phyloP scores from a whole-genome alignment of 106 monocot species.

The Ottelia alismoides region DNA sequence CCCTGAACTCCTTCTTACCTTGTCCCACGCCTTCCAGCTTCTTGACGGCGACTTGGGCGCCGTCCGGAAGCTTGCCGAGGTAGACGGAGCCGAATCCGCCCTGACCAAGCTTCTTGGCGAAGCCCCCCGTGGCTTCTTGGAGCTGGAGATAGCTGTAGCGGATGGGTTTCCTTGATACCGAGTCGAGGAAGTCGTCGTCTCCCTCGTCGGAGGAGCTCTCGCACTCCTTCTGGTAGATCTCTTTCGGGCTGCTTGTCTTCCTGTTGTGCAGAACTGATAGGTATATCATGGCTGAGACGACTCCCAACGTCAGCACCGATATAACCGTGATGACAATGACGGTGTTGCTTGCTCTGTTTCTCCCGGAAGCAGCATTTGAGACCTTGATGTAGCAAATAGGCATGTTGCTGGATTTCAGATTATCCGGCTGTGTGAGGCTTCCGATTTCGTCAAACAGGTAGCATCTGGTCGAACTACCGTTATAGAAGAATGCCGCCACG shows the following conservation, averaged over 20 bases:
- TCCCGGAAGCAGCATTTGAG: constrained; percentile 3
- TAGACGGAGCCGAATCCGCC: constrained; percentile 72
- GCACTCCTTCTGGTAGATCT: constrained; percentile 5
- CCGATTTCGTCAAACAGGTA: constrained; percentile 52
- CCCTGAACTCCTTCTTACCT: constrained; percentile 16
- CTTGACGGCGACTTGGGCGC: constrained; percentile 28
- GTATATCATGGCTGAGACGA: constrained; percentile 29
- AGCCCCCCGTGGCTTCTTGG: constrained; percentile 40
- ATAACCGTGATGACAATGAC: constrained; percentile 23
- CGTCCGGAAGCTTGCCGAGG: constrained; percentile 40
- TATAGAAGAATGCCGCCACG: constrained; percentile 32
- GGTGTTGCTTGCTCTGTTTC: constrained; percentile 5
- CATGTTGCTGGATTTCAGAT: too few relatives aligned
- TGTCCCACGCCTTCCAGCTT: constrained; percentile 9
- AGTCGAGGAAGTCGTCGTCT: constrained; percentile 43
- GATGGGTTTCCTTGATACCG: constrained; percentile 37
- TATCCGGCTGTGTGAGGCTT: constrained; percentile 26
- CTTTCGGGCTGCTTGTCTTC: constrained; percentile 13
- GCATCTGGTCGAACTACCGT: constrained; percentile 22
- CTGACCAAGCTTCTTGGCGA: constrained; percentile 39
- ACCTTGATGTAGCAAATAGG: constrained; percentile 32
- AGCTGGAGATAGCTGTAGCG: constrained; percentile 45
- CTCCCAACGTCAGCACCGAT: constrained; percentile 15
- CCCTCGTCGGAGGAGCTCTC: constrained; percentile 27
- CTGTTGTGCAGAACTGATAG: constrained; percentile 9